Conservation (phyloP, 2,329 filamentous ascomycete genomes). For the Aspergillus novofumigatus region DNA sequence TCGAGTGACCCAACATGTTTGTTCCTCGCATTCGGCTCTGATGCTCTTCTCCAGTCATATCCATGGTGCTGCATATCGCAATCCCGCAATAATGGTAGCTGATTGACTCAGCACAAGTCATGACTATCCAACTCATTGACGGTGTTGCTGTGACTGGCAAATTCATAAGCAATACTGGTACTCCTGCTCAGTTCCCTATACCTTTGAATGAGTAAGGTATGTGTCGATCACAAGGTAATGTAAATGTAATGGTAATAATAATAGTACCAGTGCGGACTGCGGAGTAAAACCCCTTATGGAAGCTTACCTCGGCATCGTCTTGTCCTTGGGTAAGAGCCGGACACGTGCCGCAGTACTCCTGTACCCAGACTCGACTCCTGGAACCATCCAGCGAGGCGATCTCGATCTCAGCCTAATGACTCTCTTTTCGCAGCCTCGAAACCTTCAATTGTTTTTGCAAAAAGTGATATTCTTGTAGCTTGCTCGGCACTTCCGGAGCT, state of each 20-base stretch:
- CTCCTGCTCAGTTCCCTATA: not conserved
- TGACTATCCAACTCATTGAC: not conserved
- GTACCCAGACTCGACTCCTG: slow-evolving; percentile 4
- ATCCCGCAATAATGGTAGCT: too few relatives aligned
- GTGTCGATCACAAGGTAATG: not conserved
- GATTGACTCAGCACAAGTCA: too few relatives aligned
- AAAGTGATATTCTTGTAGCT: not conserved
- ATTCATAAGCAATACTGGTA: not conserved
- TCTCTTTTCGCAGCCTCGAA: not conserved
- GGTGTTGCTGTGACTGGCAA: not conserved
- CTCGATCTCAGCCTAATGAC: not conserved
- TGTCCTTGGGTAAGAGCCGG: slow-evolving; percentile 25
- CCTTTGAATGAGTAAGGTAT: not conserved
- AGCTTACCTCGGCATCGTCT: slow-evolving; percentile 21
- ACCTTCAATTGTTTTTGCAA: slow-evolving; percentile 1
- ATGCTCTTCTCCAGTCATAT: too few relatives aligned
- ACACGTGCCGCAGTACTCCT: slow-evolving; percentile 19
- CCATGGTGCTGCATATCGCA: too few relatives aligned
- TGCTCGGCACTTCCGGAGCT: not conserved
- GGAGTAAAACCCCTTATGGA: not conserved
- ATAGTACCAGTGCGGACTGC: not conserved
- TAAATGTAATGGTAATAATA: too few relatives aligned
- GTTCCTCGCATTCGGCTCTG: too few relatives aligned
- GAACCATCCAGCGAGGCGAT: not conserved
- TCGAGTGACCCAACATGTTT: too few relatives aligned